Percentiles rank a stretch among this genome's conserved stretches.
These are phyloP conservation scores for Myxozyma lipomycoides DNA, from an alignment of 805 yeast species.

Conservation along the genomic window DNA sequence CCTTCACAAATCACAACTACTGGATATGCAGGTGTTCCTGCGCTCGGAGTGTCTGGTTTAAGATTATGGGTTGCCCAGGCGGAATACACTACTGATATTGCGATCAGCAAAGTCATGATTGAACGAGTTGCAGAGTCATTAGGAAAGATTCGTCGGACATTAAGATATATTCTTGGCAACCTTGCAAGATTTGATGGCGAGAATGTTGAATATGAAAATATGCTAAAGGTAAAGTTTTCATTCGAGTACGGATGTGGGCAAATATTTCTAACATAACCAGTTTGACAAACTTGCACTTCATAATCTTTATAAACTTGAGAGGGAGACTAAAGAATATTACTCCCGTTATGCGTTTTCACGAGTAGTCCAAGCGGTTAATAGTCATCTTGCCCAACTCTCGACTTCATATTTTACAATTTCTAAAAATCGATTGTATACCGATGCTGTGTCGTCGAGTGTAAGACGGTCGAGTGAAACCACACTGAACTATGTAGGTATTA, in stretches of 20 bases:
- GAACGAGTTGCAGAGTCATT: slow-evolving; percentile 73
- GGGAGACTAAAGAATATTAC: slow-evolving; percentile 45
- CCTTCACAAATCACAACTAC: slow-evolving; percentile 61
- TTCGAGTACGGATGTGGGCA: not conserved
- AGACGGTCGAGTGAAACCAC: slow-evolving; percentile 67
- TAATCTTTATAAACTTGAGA: slow-evolving; percentile 49
- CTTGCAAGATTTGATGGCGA: slow-evolving; percentile 42
- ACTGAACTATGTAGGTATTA: slow-evolving; percentile 37
- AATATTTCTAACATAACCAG: slow-evolving; percentile 43
- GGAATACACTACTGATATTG: slow-evolving; percentile 77
- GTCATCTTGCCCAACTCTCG: slow-evolving; percentile 70
- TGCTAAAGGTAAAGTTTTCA: slow-evolving; percentile 28
- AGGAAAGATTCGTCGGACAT: slow-evolving; percentile 78
- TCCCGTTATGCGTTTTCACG: slow-evolving; percentile 52
- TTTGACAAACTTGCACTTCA: slow-evolving; percentile 44
- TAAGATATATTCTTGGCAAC: slow-evolving; percentile 78
- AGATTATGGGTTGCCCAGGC: slow-evolving; percentile 87
- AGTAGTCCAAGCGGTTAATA: slow-evolving; percentile 62
- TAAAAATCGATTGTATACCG: slow-evolving; percentile 83
- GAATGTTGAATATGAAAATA: slow-evolving; percentile 36
- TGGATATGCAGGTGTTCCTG: slow-evolving; percentile 55
- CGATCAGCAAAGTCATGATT: slow-evolving; percentile 66
- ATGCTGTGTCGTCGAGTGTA: slow-evolving; percentile 43
- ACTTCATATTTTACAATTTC: slow-evolving; percentile 80
- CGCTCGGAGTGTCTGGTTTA: slow-evolving; percentile 85